These are phyloP conservation scores for Diaporthe aspalathi DNA, from an alignment of 2,329 filamentous ascomycete genomes.

Conservation along the genomic window DNA sequence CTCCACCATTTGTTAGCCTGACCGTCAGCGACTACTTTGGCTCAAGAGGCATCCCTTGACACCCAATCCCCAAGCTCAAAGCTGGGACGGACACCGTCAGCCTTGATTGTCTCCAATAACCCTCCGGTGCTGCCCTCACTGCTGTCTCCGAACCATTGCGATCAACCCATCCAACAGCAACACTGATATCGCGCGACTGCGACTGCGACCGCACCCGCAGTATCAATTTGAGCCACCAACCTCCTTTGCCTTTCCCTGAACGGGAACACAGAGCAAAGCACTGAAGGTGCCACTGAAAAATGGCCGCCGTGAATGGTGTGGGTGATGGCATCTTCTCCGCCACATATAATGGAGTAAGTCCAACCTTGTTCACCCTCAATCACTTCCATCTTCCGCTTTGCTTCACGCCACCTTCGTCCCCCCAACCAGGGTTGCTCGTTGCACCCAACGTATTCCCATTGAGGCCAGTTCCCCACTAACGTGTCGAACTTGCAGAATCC, in stretches of 20 bases:
- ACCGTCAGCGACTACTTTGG: not conserved
- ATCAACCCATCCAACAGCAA: not conserved
- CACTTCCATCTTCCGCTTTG: slow-evolving; percentile 15
- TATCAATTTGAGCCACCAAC: too few species aligned
- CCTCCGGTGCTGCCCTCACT: not conserved
- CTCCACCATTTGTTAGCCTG: not conserved
- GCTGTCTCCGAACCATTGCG: not conserved
- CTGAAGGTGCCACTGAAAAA: slow-evolving; percentile 43
- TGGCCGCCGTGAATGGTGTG: slow-evolving; percentile 58
- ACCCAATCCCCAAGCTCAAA: not conserved
- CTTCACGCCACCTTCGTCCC: slow-evolving; percentile 11
- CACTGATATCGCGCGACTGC: not conserved
- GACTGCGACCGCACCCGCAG: not conserved
- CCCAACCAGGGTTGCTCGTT: not conserved
- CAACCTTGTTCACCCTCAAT: slow-evolving; percentile 8
- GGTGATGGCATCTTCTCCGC: slow-evolving; percentile 71
- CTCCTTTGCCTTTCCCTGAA: not conserved
- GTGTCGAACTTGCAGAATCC: slow-evolving; percentile 73
- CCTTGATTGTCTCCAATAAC: not conserved
- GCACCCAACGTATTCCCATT: not conserved
- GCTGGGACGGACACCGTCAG: not conserved
- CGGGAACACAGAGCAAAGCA: not conserved
- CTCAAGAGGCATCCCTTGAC: not conserved
- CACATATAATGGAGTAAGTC: slow-evolving; percentile 75
- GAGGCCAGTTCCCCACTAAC: not conserved